Evolutionary conservation across 306 rosid genomes (phyloP).

Genomic region (Glycine latifolia): DNA sequence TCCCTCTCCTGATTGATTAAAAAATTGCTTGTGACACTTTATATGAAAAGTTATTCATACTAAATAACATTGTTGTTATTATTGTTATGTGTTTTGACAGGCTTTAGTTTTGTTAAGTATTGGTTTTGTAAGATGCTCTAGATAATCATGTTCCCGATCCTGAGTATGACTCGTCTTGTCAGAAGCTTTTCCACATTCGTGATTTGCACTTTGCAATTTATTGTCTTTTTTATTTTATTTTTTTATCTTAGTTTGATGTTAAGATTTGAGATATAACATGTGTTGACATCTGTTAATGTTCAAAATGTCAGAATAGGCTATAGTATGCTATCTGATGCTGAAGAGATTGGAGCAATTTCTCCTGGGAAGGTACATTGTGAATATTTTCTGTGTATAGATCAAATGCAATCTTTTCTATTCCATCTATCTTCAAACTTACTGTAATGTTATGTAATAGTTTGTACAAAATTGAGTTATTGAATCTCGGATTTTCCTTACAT

Average conservation of each 20-base stretch:
- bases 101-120: slow-evolving; percentile 14
- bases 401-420: neutral
- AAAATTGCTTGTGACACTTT: neutral
- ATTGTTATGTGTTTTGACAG: neutral
- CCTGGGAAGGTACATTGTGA: slow-evolving; percentile 73
- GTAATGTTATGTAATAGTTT: slow-evolving; percentile 32
- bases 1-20: neutral
- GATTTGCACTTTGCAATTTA: slow-evolving; percentile 25
- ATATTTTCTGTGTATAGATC: slow-evolving; percentile 8
- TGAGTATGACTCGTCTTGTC: neutral
- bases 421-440: slow-evolving; percentile 14
- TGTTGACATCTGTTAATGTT: slow-evolving; percentile 37
- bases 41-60: neutral
- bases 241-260: neutral
- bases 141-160: neutral
- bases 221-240: neutral
- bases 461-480: slow-evolving; percentile 22
- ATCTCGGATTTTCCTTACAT: slow-evolving; percentile 36
- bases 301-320: slow-evolving; percentile 78
- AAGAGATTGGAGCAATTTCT: slow-evolving; percentile 75
- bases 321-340: slow-evolving; percentile 88
- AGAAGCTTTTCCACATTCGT: slow-evolving; percentile 4
- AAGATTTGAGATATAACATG: slow-evolving; percentile 23
- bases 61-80: neutral
- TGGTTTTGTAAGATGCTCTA: slow-evolving; percentile 32